Base-by-base conservation (phyloP, 768 basidiomycete genomes). In the Podaxis rugospora region DNA sequence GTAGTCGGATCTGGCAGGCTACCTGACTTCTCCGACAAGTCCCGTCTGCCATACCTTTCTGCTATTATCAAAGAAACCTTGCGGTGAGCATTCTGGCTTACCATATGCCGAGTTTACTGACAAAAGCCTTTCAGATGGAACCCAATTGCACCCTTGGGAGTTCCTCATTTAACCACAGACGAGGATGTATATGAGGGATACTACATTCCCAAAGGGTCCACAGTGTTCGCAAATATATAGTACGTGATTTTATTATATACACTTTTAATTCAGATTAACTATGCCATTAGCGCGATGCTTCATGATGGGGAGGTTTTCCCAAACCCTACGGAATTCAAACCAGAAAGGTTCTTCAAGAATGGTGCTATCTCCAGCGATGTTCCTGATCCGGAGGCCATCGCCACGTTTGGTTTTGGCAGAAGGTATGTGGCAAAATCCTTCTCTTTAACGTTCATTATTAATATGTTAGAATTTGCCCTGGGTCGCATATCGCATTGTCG, bases 361-460 rank as follows among this genome's bases (percentile, higher is more conserved):
- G 65, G 65, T 59, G 61, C 66, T 0, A 42, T 63, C 16, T 66
- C 67, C 18, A 52, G 66, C 4, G 64, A 69, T 6, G 64, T 73
- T 27, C 66, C 63, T 36, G 69, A 71, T 47, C 69, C 72, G 1
- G 69, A 32, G n/a, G 27, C 63, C 0, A 63, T 65, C 10, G 66
- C 65, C 1, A 66, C 66, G 2, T 76, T 72, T 65, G 75, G 75
- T 0, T 75, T 72, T 62, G 75, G 75, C 21, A 53, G 70, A 51
- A 63, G 70, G 71, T 71, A 39, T 9, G 57, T 39, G 37, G 14
- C 36, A 42, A 23, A 4, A 0, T 4, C 18, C 7, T 27, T 27
- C 25, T 27, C 27, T 9, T n/a, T 1, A 4, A 18, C 16, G 14
- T 3, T 36, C 4, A 7, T 18, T n/a, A n/a, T 46, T 14, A 23